Conservation (phyloP, 768 basidiomycete genomes). For the Hirschioporus abietinus region DNA sequence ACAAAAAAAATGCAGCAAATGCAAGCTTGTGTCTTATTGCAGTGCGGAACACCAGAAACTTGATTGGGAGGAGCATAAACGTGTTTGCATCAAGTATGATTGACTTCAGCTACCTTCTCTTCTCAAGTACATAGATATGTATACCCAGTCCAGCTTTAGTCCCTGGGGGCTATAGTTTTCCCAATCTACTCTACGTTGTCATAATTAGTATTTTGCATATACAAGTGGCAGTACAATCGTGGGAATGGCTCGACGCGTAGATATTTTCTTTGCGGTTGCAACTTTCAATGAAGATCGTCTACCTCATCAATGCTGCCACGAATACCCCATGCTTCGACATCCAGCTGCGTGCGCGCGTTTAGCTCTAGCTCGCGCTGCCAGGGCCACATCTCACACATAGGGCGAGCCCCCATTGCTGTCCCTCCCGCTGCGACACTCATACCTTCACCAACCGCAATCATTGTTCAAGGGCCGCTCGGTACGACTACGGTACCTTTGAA, state of each 20-base stretch:
- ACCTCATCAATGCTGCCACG: slow-evolving; percentile 2
- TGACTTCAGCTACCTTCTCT: not conserved
- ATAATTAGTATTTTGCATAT: too few relatives aligned
- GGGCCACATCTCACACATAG: slow-evolving; percentile 39
- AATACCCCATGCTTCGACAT: slow-evolving; percentile 6
- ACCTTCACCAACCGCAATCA: slow-evolving; percentile 30
- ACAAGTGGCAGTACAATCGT: too few relatives aligned
- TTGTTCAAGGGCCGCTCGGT: slow-evolving; percentile 59
- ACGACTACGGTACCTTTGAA: slow-evolving; percentile 41
- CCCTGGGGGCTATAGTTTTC: too few relatives aligned
- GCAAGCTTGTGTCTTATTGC: slow-evolving; percentile 74
- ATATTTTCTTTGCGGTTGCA: too few relatives aligned
- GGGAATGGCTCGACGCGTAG: too few relatives aligned
- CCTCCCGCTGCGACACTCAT: slow-evolving; percentile 42
- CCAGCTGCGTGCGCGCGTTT: slow-evolving; percentile 33
- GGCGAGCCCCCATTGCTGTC: slow-evolving; percentile 44
- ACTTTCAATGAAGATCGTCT: not conserved
- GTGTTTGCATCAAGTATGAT: slow-evolving; percentile 48
- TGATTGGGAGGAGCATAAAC: slow-evolving; percentile 75
- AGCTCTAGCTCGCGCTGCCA: slow-evolving; percentile 36
- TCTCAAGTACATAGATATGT: too few relatives aligned
- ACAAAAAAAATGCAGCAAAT: slow-evolving; percentile 70
- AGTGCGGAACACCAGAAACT: slow-evolving; percentile 67
- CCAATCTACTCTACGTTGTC: too few relatives aligned
- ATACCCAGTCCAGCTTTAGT: too few relatives aligned